Conservation (phyloP, 1,139 yeast species). For the Geotrichum restrictum region DNA sequence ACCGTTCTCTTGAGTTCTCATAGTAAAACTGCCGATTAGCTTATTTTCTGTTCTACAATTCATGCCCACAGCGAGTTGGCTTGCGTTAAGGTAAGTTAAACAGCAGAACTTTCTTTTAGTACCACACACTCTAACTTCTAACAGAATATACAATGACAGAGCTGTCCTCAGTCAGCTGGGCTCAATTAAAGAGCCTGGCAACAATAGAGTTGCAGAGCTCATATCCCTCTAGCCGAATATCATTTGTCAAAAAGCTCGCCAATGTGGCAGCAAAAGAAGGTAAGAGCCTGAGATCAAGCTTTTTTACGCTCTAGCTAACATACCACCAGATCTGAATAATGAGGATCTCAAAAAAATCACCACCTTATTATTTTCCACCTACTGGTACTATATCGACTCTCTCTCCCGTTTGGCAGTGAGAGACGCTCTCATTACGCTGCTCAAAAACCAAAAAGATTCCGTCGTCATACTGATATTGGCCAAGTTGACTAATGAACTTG, state of each 20-base stretch:
- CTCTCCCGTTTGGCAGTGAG: slow-evolving; percentile 46
- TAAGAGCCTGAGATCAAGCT: background rate
- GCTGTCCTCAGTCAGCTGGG: slow-evolving; percentile 19
- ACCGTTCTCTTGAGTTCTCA: background rate
- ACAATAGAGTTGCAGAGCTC: slow-evolving; percentile 16
- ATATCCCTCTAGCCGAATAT: slow-evolving; percentile 14
- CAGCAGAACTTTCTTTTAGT: background rate
- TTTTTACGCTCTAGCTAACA: background rate
- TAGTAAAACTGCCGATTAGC: too few species aligned
- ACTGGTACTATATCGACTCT: slow-evolving; percentile 50
- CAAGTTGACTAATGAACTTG: slow-evolving; percentile 35
- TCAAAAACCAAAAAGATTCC: slow-evolving; percentile 38
- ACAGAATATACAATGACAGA: slow-evolving; percentile 19
- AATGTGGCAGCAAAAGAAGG: background rate
- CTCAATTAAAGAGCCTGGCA: slow-evolving; percentile 17
- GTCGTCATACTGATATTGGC: slow-evolving; percentile 31
- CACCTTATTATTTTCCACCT: slow-evolving; percentile 44
- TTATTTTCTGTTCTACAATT: background rate
- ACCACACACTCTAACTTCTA: background rate
- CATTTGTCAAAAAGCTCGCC: slow-evolving; percentile 16
- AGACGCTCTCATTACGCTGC: slow-evolving; percentile 40
- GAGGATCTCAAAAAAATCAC: slow-evolving; percentile 26
- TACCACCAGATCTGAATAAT: slow-evolving; percentile 5
- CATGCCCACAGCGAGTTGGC: background rate
- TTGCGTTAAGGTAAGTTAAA: background rate